Evolutionary conservation across 441 rosid genomes (phyloP), one percentile per base, ranked within the genome.

Genomic region (Bocquillonia castaneifolia): DNA sequence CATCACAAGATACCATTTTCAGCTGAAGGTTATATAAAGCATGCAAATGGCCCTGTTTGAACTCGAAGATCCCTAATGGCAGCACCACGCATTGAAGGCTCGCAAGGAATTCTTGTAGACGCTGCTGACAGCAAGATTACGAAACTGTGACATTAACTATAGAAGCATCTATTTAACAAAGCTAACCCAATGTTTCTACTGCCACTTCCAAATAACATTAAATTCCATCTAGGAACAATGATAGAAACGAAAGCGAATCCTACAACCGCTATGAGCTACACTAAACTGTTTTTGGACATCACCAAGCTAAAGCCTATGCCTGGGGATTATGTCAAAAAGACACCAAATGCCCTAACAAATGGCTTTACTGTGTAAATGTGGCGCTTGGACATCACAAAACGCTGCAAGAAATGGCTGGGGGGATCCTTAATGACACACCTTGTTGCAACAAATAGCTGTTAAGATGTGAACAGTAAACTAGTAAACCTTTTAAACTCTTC

Each of bases 401-500:
- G 63, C 68, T 37, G 69, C 73, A 59, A 54, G 28, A 22, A 60
- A 37, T 44, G 50, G 54, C 48, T 10, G 56, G 29, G 29, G n/a
- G n/a, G n/a, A 32, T n/a, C 75, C 47, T 64, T 23, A 42, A 28
- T 36, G 58, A 52, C 64, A 48, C n/a, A 6, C 71, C 40, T 59
- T 9, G 44, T 39, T 66, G 22, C 37, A 59, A 17, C 34, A 20
- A 6, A 23, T 10, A 4, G 6, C 48, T 45, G 28, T 55, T 3
- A 3, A 0, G 6, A 51, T 29, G 9, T 39, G 5, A 39, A 4
- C 1, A 8, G 1, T 62, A 45, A 72, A 72, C 67, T 36, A n/a
- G n/a, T n/a, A n/a, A n/a, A n/a, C n/a, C n/a, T n/a, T 42, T 67
- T 59, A 67, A 72, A 48, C 72, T 82, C 89, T 82, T 68, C 80